Evolutionary conservation across 306 rosid genomes (phyloP), one percentile per base, ranked within the genome.

Genomic region (Acacia crassicarpa): DNA sequence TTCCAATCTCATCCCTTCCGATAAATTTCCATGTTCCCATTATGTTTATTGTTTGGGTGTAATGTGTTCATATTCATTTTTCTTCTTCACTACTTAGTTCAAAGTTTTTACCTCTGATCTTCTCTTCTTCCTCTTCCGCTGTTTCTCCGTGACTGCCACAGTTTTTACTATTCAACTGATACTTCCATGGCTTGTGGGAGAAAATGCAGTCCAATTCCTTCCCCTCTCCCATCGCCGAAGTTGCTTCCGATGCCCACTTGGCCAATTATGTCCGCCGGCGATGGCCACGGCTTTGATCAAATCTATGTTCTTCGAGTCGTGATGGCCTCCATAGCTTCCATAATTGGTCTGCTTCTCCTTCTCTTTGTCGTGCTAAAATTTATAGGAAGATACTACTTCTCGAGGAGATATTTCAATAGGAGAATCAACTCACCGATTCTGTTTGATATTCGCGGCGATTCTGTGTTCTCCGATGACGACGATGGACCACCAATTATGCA

Each of bases 401-500:
- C 85, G 3, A 38, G 89, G 46, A 78, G 92, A 59, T 67, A 70
- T 10, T 22, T 56, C 70, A 48, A 33, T 10, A 30, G 75, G 66
- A 75, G 67, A 63, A 81, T 83, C 53, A 67, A 63, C 65, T 0
- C 80, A 0, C 88, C 90, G 0, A 76, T 88, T 48, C 33, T 89
- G 82, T 85, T 89, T 83, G 77, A 83, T 72, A 22, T 85, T 23
- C 80, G 71, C 17, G 84, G 82, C 46, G 89, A 83, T 66, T 46
- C 69, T 23, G 38, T 51, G 0, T 23, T 23, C 16, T 71, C 58
- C 13, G 75, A 71, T 56, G 90, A 83, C 76, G 87, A 48, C 53
- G 17, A 72, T 19, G 85, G 78, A 14, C 72, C 86, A 1, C 44
- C 69, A 2, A 46, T 85, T 41, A 76, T 88, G 32, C 94, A 91